Evolutionary conservation across 495 filamentous ascomycete species (phyloP), one percentile per base, ranked within the genome.

Genomic region (Tuber magnatum): DNA sequence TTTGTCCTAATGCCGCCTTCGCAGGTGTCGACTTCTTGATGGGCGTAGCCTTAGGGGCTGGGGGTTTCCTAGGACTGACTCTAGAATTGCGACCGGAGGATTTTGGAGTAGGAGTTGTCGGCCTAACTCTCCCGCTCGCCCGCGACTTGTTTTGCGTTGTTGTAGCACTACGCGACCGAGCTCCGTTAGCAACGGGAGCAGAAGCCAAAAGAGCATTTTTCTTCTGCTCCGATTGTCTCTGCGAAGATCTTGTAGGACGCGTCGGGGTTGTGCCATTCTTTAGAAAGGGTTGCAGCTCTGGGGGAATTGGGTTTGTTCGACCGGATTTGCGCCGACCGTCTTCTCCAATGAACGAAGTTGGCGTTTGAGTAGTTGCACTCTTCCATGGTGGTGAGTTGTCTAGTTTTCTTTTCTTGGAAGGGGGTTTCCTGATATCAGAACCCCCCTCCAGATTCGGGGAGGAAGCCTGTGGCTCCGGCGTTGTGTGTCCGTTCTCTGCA

Each of bases 371-470:
- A 69, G 92, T 90, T 71, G 91, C 86, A 83, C 90, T 94, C 85
- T 95, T 98, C 95, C 95, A 99, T 39, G 95, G 95, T 74, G 95
- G 95, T 43, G 95, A 97, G 73, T 86, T 84, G 38, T 82, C 87
- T 65, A 91, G 84, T 81, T 90, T 90, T 80, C 91, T 86, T 83
- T 88, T 90, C 82, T 91, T 92, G 46, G 84, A 85, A 75, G 88
- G 88, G 51, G 86, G 88, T 48, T 84, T 86, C 75, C 87, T 86
- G 68, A 83, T 76, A 75, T 84, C 78, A 40, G 73, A 41, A 46
- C 40, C 41, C 74, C 42, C 68, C 51, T 79, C 77, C 71, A 24
- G 35, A 43, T 39, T 56, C 39, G 40, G 51, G 20, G 56, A 48
- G 32, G 75, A 61, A 71, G 69, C 65, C 40, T 42, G 69, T 42